Evolutionary conservation across 345 rosid species (phyloP).

Genomic region (Citrus mangshanensis): DNA sequence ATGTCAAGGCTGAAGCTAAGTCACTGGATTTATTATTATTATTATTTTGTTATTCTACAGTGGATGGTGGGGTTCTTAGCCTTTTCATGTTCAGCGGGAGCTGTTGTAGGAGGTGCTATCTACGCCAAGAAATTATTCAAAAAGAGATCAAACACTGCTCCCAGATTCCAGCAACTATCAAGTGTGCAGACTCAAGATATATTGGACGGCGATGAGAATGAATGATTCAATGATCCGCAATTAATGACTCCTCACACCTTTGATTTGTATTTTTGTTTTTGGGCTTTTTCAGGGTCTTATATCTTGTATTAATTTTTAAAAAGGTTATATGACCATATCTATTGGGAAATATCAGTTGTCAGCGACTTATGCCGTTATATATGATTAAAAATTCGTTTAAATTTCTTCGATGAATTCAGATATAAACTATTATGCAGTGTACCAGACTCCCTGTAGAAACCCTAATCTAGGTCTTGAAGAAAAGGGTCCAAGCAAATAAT

Average conservation of each 20-base stretch:
- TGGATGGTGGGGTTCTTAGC: conserved; percentile 18
- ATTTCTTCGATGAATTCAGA: no score
- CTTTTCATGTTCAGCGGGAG: conserved; percentile 27
- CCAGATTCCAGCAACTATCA: conserved; percentile 29
- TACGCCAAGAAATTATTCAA: conserved; percentile 16
- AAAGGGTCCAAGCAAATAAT: neutral
- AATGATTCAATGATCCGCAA: neutral
- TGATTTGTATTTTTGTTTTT: no score
- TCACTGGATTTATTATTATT: neutral
- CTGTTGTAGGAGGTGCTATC: conserved; percentile 22
- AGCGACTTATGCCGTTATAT: neutral
- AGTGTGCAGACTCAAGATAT: conserved; percentile 16
- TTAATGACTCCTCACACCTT: neutral
- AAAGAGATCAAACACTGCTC: conserved; percentile 10
- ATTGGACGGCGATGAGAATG: conserved; percentile 19
- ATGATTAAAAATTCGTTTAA: neutral
- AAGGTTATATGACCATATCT: neutral
- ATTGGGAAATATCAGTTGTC: neutral
- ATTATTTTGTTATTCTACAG: conserved; percentile 4
- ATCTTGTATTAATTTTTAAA: neutral
- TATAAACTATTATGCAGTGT: no score
- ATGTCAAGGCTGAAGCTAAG: neutral
- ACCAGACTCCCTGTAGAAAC: neutral
- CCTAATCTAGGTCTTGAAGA: neutral
- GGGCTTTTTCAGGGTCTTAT: neutral